Evolutionary conservation across 2,329 filamentous ascomycete genomes (phyloP), one percentile per base, ranked within the genome.

Genomic region (Diplodia mutila): DNA sequence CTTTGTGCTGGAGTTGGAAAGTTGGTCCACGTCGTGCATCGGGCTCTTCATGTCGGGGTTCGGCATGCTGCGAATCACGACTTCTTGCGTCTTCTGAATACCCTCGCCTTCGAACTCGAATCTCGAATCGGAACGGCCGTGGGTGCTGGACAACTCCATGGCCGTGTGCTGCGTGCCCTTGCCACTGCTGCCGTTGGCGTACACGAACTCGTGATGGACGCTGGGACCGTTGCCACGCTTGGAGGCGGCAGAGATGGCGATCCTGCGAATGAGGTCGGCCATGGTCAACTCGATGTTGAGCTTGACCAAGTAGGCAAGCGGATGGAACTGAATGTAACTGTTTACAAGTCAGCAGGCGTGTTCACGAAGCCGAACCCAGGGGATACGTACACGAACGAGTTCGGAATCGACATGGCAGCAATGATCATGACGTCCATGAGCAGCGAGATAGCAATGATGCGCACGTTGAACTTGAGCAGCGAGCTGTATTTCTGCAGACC

Each of bases 211-310:
- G 37, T 49, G 34, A 25, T 57, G 64, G 32, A 49, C 39, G 52
- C 37, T 34, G 16, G 23, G 29, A 14, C 52, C 51, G 51, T 49
- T 48, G 64, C 37, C 39, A 37, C 52, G 51, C 64, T 66, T 66
- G 32, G 64, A 52, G 18, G 64, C 51, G 21, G 64, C 39, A 1
- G 64, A 66, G 27, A 66, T 66, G 52, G 64, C 64, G 25, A 66
- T 66, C 39, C 80, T 80, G 23, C 73, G 80, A 68, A 85, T 83
- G 23, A 86, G 78, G 65, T 83, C 81, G 68, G 84, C 83, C 80
- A 85, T 83, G 64, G 80, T 81, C 79, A 85, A 82, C 71, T 85
- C 83, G 72, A 86, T 84, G 70, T 84, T 79, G 27, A 85, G 76
- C 69, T 85, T 85, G 69, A 83, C 75, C 25, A 83, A 74, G 71